Evolutionary conservation across 768 basidiomycete genomes (phyloP).

Genomic region (Leccinum truebloodii): DNA sequence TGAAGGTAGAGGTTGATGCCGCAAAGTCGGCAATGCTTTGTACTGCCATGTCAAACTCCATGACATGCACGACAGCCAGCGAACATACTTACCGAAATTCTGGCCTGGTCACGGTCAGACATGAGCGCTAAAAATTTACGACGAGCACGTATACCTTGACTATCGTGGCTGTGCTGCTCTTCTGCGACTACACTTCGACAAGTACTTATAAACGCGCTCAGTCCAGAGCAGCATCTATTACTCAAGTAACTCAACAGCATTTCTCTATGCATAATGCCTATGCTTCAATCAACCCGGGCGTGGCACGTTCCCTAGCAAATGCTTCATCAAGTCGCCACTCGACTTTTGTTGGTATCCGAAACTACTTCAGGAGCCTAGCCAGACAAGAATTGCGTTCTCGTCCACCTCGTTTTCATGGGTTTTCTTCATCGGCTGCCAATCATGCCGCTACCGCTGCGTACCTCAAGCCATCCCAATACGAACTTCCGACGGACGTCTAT

Average conservation of each 20-base stretch:
- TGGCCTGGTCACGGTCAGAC: too few species aligned
- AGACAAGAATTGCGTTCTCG: constrained; percentile 1
- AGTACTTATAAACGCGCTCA: neutral
- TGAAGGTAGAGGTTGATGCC: too few species aligned
- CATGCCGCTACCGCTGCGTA: constrained; percentile 10
- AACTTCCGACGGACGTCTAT: constrained; percentile 29
- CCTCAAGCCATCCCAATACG: constrained; percentile 17
- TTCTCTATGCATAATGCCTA: constrained; percentile 18
- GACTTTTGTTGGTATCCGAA: constrained; percentile 34
- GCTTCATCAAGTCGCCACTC: constrained; percentile 9
- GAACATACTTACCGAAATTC: too few species aligned
- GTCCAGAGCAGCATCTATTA: neutral
- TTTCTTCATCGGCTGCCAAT: constrained; percentile 19
- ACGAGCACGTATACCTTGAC: neutral
- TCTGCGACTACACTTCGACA: neutral
- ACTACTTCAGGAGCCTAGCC: constrained; percentile 28
- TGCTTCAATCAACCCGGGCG: constrained; percentile 5
- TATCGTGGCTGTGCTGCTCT: constrained; percentile 20
- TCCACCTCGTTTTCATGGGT: constrained; percentile 1
- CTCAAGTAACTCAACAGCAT: too few species aligned
- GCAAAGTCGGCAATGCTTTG: too few species aligned
- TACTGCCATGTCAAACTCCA: too few species aligned
- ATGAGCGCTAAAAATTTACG: too few species aligned
- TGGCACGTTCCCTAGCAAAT: constrained; percentile 9
- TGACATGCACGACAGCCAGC: too few species aligned